These are phyloP conservation scores for Austroboletus eburneus DNA, from an alignment of 768 basidiomycete species.

Conservation along the genomic window DNA sequence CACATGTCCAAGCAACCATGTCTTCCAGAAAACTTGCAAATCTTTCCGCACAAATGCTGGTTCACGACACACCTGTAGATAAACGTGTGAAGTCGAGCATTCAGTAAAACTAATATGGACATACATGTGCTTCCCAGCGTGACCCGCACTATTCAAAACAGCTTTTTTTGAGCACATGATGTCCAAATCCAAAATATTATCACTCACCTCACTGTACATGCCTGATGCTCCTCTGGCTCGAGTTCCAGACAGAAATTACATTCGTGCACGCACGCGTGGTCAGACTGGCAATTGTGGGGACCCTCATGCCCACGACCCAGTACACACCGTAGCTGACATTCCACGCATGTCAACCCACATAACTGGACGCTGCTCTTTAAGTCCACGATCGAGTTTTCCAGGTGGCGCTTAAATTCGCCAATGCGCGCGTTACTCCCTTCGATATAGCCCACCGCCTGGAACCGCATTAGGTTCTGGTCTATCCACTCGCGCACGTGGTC, in stretches of 20 bases:
- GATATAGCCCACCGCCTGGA: conserved; percentile 28
- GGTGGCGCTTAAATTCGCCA: conserved; percentile 40
- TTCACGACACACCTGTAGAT: conserved; percentile 46
- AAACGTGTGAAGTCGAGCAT: background rate
- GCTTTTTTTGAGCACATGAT: too few species aligned
- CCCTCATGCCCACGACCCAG: conserved; percentile 42
- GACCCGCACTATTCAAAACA: conserved; percentile 46
- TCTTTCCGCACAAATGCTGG: conserved; percentile 52
- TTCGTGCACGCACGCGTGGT: conserved; percentile 40
- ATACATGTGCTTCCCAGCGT: conserved; percentile 52
- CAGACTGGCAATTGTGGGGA: conserved; percentile 47
- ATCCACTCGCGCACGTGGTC: conserved; percentile 51
- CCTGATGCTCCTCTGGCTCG: conserved; percentile 28
- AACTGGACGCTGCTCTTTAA: conserved; percentile 44
- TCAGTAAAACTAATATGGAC: conserved; percentile 4
- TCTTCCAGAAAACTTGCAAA: conserved; percentile 43
- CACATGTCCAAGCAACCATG: conserved; percentile 51
- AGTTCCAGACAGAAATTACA: conserved; percentile 39
- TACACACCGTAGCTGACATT: conserved; percentile 49
- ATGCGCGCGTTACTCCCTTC: conserved; percentile 37
- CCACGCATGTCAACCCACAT: conserved; percentile 45
- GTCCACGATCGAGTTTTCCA: conserved; percentile 42
- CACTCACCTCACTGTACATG: conserved; percentile 48
- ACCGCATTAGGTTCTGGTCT: conserved; percentile 43
- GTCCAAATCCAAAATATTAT: background rate